Base-by-base conservation (phyloP, 140 eudicot species). In the Ambrosia hybrid region DNA sequence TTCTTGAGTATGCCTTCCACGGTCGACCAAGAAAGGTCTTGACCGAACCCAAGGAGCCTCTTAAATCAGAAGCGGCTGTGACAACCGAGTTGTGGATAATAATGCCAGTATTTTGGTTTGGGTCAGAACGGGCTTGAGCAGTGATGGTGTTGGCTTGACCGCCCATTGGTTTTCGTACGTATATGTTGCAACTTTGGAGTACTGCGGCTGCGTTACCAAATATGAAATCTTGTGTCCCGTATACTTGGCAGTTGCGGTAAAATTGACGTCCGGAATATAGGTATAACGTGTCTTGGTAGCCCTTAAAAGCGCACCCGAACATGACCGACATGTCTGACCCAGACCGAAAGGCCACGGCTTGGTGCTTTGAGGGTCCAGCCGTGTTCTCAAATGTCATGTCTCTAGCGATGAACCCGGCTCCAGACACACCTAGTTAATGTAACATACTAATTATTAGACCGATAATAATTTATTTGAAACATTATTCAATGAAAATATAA, bases 1-100 rank as follows among this genome's bases (percentile, higher is more conserved):
- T 85, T 55, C 90, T 85, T 13, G 97, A 91, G 75, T 91, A 91
- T 71, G 80, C n/a, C 46, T 74, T 38, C 97, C 97, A 91, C 3
- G 97, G 97, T 51, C 97, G 80, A 5, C 97, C 97, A 0, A 88
- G 83, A 79, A 63, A 88, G 6, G 83, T 82, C 75, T 72, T 30
- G 43, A 78, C 16, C n/a, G 92, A 82, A 9, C 88, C 88, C 68
- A 39, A 78, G 0, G 66, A 77, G 1, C 80, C 65, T 51, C 15
- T 77, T 1, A 85, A 75, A 62, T 83, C 96, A 1, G 86, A 68
- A 46, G 85, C 79, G 0, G 88, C 84, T 4, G 58, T 17, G 52
- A 89, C 70, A 0, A 17, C 61, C 1, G 88, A 89, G 26, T 78
- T 73, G 46, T 89, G 96, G 14, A 89, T 70, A 9, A 86, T 70